These are phyloP conservation scores for Zygosaccharomyces rouxii DNA, from an alignment of 805 yeast genomes.

Conservation along the genomic window DNA sequence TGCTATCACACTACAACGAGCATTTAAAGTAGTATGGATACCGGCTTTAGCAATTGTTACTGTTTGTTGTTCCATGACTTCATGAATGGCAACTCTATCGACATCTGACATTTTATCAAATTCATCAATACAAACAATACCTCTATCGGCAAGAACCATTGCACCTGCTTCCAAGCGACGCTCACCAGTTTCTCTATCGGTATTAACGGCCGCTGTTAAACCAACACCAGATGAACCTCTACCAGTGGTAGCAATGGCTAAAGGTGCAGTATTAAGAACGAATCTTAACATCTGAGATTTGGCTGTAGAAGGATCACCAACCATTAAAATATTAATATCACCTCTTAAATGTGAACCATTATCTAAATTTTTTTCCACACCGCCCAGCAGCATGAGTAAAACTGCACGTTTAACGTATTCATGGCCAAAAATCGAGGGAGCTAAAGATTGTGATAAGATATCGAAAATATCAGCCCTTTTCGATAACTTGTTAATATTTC, in stretches of 20 bases:
- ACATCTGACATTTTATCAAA: constrained; percentile 97
- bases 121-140: constrained; percentile 97
- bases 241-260: constrained; percentile 98
- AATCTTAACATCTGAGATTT: constrained; percentile 93
- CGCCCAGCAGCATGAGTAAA: constrained; percentile 84
- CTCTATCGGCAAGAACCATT: constrained; percentile 96
- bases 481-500: constrained; percentile 77
- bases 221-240: constrained; percentile 99
- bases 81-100: constrained; percentile 97
- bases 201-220: constrained; percentile 96
- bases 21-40: constrained; percentile 91
- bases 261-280: constrained; percentile 88
- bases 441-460: constrained; percentile 75
- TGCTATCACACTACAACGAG: constrained; percentile 93
- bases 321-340: constrained; percentile 93
- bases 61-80: constrained; percentile 99
- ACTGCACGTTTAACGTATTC: constrained; percentile 89
- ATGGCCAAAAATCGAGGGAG: constrained; percentile 94
- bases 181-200: constrained; percentile 96
- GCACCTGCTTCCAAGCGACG: constrained; percentile 97
- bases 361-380: constrained; percentile 86
- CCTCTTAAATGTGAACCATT: constrained; percentile 98
- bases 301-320: constrained; percentile 98
- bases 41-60: constrained; percentile 98
- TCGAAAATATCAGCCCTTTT: constrained; percentile 71